Base-by-base conservation (phyloP, 192 early-diverging fungal species). In the Entomortierella chlamydospora region DNA sequence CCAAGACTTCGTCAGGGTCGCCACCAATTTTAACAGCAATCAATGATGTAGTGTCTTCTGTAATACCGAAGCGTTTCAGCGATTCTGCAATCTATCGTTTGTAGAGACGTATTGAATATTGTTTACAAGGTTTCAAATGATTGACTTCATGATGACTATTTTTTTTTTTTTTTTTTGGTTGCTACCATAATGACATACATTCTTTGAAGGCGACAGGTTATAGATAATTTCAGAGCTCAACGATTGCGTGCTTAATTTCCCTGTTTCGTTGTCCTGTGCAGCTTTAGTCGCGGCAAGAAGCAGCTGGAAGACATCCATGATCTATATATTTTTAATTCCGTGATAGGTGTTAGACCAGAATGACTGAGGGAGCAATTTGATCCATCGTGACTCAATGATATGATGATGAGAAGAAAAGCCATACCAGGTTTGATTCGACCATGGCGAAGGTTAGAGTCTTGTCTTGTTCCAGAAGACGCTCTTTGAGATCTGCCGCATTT, bases 211-310 rank as follows among this genome's bases (percentile, higher is more conserved):
- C 1, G 88, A 88, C 56, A 90, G 83, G 47, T 83, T 82, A 54
- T 88, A 90, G 17, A 89, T 84, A 55, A 89, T 84, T 72, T 90
- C 89, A 11, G 88, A 88, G 68, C 83, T 77, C 13, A 90, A 53
- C 49, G 83, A 84, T 55, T 86, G 83, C 4, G 89, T 89, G 57
- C 81, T 87, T 13, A 90, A 57, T n/a, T 85, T 83, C 31, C 82
- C 65, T n/a, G 61, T 26, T 37, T 72, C 68, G 39, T 84, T 76
- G 28, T 86, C 76, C 37, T 88, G 70, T 11, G 86, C 73, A 7
- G 89, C 86, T 43, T 77, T 84, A 33, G 86, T 86, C 1, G 73
- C 73, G 0, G 89, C 89, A 3, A 83, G n/a, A 6, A 89, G 65
- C 8, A 86, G 51, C 58, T 89, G 89, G 29, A 89, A 82, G 12